Conservation (phyloP, 192 early-diverging fungal genomes). For the Gamsiella multidivaricata region DNA sequence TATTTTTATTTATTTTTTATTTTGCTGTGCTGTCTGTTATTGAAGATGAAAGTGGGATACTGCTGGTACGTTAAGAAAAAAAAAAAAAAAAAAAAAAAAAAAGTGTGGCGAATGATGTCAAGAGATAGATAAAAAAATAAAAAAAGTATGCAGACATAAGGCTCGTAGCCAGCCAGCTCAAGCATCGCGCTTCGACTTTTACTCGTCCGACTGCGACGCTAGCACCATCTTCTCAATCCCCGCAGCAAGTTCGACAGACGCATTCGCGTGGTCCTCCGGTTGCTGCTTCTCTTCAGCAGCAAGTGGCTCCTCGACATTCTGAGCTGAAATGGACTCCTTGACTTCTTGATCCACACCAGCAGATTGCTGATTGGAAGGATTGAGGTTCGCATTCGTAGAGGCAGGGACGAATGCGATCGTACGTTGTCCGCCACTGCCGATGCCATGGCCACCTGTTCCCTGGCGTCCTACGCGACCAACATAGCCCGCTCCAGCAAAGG, state of each 20-base stretch:
- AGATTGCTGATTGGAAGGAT: not conserved
- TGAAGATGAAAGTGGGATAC: too few relatives aligned
- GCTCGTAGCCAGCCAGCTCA: too few relatives aligned
- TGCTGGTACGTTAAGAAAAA: too few relatives aligned
- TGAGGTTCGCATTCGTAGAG: constrained; percentile 18
- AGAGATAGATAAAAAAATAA: too few relatives aligned
- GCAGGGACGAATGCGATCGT: constrained; percentile 35
- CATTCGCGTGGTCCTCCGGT: not conserved
- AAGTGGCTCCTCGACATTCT: too few relatives aligned
- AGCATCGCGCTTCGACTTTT: not conserved
- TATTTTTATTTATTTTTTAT: too few relatives aligned
- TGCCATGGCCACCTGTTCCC: not conserved
- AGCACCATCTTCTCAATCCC: constrained; percentile 12
- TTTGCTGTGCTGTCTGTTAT: too few relatives aligned
- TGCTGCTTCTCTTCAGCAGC: not conserved
- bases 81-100: too few relatives aligned
- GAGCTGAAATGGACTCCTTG: not conserved
- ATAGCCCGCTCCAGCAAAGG: not conserved
- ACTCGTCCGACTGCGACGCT: not conserved
- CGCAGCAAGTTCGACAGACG: not conserved
- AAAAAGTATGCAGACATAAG: too few relatives aligned
- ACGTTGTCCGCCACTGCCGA: not conserved
- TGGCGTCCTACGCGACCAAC: not conserved
- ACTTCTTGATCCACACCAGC: not conserved
- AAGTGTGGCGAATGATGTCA: too few relatives aligned